Evolutionary conservation across 805 yeast genomes (phyloP), one percentile per base, ranked within the genome.

Genomic region (Pichia pseudocactophila): DNA sequence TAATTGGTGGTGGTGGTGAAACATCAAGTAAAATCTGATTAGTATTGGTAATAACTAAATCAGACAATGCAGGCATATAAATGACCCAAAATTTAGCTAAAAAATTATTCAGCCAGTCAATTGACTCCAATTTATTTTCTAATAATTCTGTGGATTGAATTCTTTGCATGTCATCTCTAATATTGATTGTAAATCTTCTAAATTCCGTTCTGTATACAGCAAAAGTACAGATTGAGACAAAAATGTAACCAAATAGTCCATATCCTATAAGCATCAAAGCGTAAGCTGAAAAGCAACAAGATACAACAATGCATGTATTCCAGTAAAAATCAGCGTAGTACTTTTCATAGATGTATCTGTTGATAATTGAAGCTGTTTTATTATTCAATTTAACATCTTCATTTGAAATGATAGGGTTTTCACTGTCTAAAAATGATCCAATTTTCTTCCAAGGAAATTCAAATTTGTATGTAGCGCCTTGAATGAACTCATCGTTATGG

Each of bases 1-100:
- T 89, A 54, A 84, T 82, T 58, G 92, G 92, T 54, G 76, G 79
- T 22, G 94, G 94, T 12, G 94, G 90, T 4, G 82, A 86, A 47
- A 78, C 76, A 54, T 76, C 88, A 37, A 77, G 75, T 56, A 84
- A 63, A 15, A 73, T 68, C 19, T 76, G 79, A 53, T 82, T 82
- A n/a, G 86, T 82, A 53, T 73, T 74, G 38, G 71, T 73, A 59
- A 77, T 70, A 19, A 84, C 94, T 62, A 76, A 78, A 50, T 82
- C 86, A 7, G 88, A 79, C 39, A 84, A 66, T 1, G 84, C 87
- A 27, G 92, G 90, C 95, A 84, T 84, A 55, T 84, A 84, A 47
- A 84, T 82, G 44, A 82, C 84, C 95, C 95, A 84, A 56, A 84
- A 82, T 62, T 84, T 84, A 35, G 79, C 79, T 57, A 84, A 62